Evolutionary conservation across 768 basidiomycete genomes (phyloP), one percentile per base, ranked within the genome.

Genomic region (Mycena latifolia): DNA sequence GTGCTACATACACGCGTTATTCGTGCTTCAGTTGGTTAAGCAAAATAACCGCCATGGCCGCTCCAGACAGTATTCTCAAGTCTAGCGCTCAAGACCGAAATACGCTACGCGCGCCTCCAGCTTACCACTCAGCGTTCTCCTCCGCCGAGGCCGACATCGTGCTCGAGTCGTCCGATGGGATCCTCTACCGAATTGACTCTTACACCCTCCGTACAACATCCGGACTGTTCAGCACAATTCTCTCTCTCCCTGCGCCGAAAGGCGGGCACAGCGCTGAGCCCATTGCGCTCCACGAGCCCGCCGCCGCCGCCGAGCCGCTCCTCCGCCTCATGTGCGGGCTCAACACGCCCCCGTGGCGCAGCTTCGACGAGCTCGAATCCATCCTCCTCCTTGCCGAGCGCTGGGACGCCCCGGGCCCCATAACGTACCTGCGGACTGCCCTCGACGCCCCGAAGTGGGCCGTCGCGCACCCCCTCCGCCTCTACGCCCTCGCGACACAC

Each of bases 391-490:
- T 89, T 0, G 88, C 90, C 2, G 89, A 92, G 70, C 91, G 89
- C 72, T 92, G 91, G 83, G 89, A 90, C 52, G 87, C 89, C 73
- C 86, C 85, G 0, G 89, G 89, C 0, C 87, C 89, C 4, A 77
- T 82, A 41, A 84, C 87, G 14, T 80, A 81, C 69, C 81, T 92
- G 62, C 87, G 88, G 55, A 81, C 84, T 24, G 81, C 84, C 1
- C 75, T 88, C 37, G 81, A 78, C 57, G 81, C 85, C 1, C 84
- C 82, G 15, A 75, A 77, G 2, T 83, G 89, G 66, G 81, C 85
- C 25, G 74, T 78, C 33, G 73, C 75, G 50, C 67, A 80, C 55
- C 85, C 88, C 0, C 71, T 90, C 17, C 82, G 83, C 31, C 77
- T 88, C 29, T 90, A 88, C 69, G 79, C 82, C 18, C 77, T 88